Base-by-base conservation (phyloP, 2,329 filamentous ascomycete species). In the Mariannaea sp. region DNA sequence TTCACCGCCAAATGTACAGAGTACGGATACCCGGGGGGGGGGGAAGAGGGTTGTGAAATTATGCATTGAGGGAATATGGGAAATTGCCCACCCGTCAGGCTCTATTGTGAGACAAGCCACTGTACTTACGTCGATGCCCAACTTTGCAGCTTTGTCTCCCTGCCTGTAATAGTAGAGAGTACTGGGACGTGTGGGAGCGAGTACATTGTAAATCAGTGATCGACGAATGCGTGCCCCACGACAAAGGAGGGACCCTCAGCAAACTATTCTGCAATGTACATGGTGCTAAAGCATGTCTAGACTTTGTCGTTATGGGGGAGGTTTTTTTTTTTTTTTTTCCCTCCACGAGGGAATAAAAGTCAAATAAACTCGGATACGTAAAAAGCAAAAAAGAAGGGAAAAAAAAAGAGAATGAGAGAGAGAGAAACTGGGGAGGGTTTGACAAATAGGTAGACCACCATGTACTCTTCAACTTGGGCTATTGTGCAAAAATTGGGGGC, bases 171-270 rank as follows among this genome's bases (percentile, higher is more conserved):
- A n/a, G n/a, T n/a, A n/a, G n/a, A n/a, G n/a, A n/a, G n/a, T n/a
- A n/a, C n/a, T n/a, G n/a, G n/a, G n/a, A n/a, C n/a, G n/a, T n/a
- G n/a, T n/a, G 14, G 13, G 13, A 33, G 30, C 30, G 30, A 33
- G 9, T 36, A 36, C 26, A 20, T 40, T 36, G 14, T 13, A 24
- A 47, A 10, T 19, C 30, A 36, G 32, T 58, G 61, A 64, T 60
- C 53, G 48, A 60, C 56, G 30, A 32, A 64, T 39, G 27, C 44
- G 58, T 62, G 57, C 52, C 46, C 61, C 57, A 27, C 35, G 33
- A 6, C 26, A 5, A 27, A 6, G n/a, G 26, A 30, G 27, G 16
- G 16, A 40, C 35, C n/a, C n/a, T n/a, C n/a, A n/a, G n/a, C n/a
- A n/a, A n/a, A n/a, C n/a, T n/a, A n/a, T n/a, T n/a, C n/a, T n/a